phyloP scores from a whole-genome alignment of 129 eudicot species.

The Artemisia annua region DNA sequence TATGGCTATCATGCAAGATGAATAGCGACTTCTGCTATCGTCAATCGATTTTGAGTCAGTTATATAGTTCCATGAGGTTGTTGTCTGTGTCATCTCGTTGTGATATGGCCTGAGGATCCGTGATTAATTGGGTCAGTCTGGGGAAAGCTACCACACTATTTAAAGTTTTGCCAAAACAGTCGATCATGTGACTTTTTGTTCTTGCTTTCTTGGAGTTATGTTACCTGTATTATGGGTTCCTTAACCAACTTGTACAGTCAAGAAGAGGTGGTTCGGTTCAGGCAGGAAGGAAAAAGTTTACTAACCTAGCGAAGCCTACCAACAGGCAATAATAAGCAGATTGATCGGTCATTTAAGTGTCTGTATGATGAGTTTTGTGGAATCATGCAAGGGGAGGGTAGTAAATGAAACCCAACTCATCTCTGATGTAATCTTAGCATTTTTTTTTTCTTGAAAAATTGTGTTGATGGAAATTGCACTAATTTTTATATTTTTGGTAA shows the following conservation, averaged over 20 bases:
- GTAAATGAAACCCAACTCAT: neutral
- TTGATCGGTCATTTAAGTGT: neutral
- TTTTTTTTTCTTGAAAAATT: too few relatives aligned
- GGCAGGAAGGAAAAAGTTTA: neutral
- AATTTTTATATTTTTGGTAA: neutral
- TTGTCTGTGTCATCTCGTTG: neutral
- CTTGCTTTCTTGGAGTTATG: slow-evolving; percentile 2
- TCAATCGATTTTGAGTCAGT: neutral
- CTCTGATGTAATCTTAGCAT: too few relatives aligned
- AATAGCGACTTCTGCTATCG: slow-evolving; percentile 23
- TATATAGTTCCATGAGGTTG: slow-evolving; percentile 5
- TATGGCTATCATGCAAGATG: slow-evolving; percentile 47
- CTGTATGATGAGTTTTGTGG: slow-evolving; percentile 9
- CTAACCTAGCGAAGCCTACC: neutral
- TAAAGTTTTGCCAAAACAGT: slow-evolving; percentile 17
- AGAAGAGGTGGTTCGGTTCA: neutral
- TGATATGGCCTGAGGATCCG: slow-evolving; percentile 9
- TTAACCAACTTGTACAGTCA: slow-evolving; percentile 2
- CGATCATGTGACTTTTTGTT: slow-evolving; percentile 15
- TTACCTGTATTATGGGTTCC: slow-evolving; percentile 3
- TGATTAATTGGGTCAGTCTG: slow-evolving; percentile 2
- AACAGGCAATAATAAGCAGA: neutral
- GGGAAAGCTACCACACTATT: too few relatives aligned
- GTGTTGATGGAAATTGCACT: too few relatives aligned
- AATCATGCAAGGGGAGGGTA: neutral